Percentiles rank a stretch among this genome's conserved stretches.
phyloP scores from a whole-genome alignment of 106 monocot genomes.

The Allium cepa region DNA sequence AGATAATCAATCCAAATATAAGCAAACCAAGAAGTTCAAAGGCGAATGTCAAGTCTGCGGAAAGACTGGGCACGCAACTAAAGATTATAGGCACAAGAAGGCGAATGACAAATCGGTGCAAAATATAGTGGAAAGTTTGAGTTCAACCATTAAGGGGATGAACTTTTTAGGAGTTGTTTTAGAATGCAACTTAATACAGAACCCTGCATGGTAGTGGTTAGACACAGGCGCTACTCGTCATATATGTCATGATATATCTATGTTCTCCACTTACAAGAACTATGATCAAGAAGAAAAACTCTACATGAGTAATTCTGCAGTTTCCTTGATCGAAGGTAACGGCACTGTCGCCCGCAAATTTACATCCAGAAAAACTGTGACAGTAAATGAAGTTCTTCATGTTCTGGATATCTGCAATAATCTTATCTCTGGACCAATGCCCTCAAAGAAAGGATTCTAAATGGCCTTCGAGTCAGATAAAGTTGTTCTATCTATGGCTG shows the following conservation, averaged over 20 bases:
- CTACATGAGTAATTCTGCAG: background rate
- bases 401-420: background rate
- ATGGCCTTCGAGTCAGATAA: background rate
- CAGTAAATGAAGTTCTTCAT: background rate
- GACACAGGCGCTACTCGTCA: conserved; percentile 7
- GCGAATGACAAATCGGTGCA: background rate
- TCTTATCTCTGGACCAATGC: background rate
- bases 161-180: background rate
- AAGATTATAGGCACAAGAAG: background rate
- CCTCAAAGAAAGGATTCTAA: background rate
- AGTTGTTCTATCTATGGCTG: background rate
- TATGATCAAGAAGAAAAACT: background rate
- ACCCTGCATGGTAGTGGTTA: background rate
- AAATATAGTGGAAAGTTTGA: background rate
- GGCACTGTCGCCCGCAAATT: background rate
- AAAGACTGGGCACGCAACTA: background rate
- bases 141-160: background rate
- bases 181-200: background rate
- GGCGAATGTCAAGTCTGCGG: too few relatives aligned
- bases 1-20: too few relatives aligned
- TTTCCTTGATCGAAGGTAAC: background rate
- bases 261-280: conserved; percentile 1
- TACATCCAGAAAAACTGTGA: background rate
- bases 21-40: too few relatives aligned
- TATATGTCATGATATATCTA: background rate